A percentile compares a stretch with the other conserved stretches of the same genome.
These are phyloP conservation scores for Hura crepitans DNA, from an alignment of 441 rosid species.

Conservation along the genomic window DNA sequence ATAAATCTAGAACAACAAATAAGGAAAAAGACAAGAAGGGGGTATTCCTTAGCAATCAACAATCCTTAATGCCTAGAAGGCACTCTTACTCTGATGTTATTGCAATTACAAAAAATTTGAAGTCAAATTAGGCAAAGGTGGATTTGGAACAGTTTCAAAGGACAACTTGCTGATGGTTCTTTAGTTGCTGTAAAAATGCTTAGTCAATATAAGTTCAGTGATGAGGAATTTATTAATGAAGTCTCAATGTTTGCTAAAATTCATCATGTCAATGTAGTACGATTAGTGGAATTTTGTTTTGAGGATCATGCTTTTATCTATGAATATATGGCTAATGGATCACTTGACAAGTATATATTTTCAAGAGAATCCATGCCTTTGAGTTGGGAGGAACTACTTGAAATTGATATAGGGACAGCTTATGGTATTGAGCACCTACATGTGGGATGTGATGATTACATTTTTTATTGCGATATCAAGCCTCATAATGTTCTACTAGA, in stretches of 20 bases:
- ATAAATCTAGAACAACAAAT: constrained; percentile 23
- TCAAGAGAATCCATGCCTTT: constrained; percentile 20
- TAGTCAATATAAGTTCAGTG: constrained; percentile 22
- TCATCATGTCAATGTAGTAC: constrained; percentile 33
- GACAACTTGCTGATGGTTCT: constrained; percentile 29
- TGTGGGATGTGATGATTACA: constrained; percentile 29
- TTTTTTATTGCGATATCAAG: constrained; percentile 42
- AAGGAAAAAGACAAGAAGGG: constrained; percentile 8
- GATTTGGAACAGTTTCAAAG: constrained; percentile 44
- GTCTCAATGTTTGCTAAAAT: constrained; percentile 30
- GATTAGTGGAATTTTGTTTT: constrained; percentile 33
- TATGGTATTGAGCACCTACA: constrained; percentile 41
- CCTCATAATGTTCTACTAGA: constrained; percentile 36
- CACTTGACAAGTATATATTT: constrained; percentile 34
- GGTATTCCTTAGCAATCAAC: constrained; percentile 3
- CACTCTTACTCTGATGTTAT: constrained; percentile 29
- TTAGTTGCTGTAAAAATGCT: constrained; percentile 44
- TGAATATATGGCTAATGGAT: constrained; percentile 37
- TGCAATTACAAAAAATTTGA: constrained; percentile 29
- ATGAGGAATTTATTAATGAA: constrained; percentile 34
- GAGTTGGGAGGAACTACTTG: constrained; percentile 36
- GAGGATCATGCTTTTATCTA: constrained; percentile 30
- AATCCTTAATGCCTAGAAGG: constrained; percentile 24
- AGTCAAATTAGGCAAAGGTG: constrained; percentile 41
- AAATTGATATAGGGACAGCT: constrained; percentile 41